Percentiles rank a stretch among this genome's conserved stretches.
These are phyloP conservation scores for Auriscalpium orientale DNA, from an alignment of 768 basidiomycete species.

Conservation along the genomic window DNA sequence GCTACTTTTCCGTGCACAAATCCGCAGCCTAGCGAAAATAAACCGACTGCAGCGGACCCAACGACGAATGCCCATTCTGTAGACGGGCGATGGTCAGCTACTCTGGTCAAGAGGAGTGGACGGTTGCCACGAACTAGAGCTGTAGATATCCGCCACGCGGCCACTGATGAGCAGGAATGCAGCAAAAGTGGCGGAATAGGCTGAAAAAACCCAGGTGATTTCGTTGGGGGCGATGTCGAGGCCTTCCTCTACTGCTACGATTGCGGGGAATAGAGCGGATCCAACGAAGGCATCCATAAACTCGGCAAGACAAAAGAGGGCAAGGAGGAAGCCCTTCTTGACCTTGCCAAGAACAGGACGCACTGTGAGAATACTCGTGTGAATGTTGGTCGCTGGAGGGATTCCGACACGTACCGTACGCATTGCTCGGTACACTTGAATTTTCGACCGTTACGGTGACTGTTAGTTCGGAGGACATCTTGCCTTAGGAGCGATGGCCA, in stretches of 20 bases:
- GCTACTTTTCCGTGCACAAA: not conserved
- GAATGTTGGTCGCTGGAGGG: not conserved
- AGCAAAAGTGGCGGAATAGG: conserved; percentile 29
- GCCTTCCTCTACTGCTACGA: conserved; percentile 19
- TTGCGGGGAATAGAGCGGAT: conserved; percentile 26
- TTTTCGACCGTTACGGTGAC: not conserved
- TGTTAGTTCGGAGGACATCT: no score
- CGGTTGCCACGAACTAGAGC: not conserved
- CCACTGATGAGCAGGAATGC: conserved; percentile 23
- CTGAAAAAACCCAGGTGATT: conserved; percentile 27
- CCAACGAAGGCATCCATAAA: conserved; percentile 31
- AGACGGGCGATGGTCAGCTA: not conserved
- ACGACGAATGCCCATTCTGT: not conserved
- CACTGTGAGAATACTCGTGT: not conserved
- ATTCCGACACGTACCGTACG: not conserved
- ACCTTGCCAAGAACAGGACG: not conserved
- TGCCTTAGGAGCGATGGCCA: no score
- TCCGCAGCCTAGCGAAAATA: not conserved
- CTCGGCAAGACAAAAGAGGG: conserved; percentile 19
- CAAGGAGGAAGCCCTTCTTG: not conserved
- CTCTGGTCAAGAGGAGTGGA: not conserved
- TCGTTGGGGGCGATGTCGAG: conserved; percentile 21
- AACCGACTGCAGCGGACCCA: not conserved
- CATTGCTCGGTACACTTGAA: not conserved
- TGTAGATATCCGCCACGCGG: not conserved